A percentile compares a stretch with the other conserved stretches of the same genome.
Evolutionary conservation across 2,329 filamentous ascomycete species (phyloP).

Genomic region (Trichoderma semiorbis): DNA sequence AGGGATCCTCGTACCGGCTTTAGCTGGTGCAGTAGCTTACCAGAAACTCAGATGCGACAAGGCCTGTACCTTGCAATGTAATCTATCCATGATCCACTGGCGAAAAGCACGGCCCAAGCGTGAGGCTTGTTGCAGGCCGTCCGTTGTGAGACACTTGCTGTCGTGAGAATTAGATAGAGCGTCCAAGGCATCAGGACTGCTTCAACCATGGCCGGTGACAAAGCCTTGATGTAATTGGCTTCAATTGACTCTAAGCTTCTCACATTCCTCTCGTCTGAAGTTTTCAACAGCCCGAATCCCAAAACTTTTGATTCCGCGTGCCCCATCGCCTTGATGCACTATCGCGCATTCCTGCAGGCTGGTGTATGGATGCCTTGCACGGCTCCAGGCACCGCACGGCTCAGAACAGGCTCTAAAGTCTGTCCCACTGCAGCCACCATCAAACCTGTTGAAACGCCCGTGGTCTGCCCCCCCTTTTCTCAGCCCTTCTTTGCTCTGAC

Average conservation of each 20-base stretch:
- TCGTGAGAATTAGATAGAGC: constrained; percentile 19
- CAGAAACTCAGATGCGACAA: neutral
- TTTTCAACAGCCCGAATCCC: neutral
- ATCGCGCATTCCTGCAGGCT: constrained; percentile 20
- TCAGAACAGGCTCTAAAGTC: neutral
- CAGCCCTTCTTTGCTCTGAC: constrained; percentile 10
- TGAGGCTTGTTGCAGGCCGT: constrained; percentile 6
- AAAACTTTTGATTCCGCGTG: neutral
- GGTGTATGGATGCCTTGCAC: constrained; percentile 19
- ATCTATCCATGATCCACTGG: constrained; percentile 16
- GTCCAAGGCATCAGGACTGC: neutral
- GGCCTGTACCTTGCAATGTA: constrained; percentile 12
- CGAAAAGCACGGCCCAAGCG: constrained; percentile 17
- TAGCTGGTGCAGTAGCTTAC: constrained; percentile 3
- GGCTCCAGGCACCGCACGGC: constrained; percentile 13
- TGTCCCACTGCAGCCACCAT: constrained; percentile 17
- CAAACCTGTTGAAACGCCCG: neutral
- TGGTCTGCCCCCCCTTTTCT: neutral
- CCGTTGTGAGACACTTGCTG: neutral
- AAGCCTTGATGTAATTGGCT: neutral
- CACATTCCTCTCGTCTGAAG: neutral
- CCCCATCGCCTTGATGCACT: constrained; percentile 18
- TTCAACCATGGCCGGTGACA: neutral
- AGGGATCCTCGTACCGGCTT: neutral
- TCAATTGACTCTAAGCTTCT: neutral